Evolutionary conservation across 75 land plant genomes (phyloP).

Genomic region (Sequoia sempervirens): DNA sequence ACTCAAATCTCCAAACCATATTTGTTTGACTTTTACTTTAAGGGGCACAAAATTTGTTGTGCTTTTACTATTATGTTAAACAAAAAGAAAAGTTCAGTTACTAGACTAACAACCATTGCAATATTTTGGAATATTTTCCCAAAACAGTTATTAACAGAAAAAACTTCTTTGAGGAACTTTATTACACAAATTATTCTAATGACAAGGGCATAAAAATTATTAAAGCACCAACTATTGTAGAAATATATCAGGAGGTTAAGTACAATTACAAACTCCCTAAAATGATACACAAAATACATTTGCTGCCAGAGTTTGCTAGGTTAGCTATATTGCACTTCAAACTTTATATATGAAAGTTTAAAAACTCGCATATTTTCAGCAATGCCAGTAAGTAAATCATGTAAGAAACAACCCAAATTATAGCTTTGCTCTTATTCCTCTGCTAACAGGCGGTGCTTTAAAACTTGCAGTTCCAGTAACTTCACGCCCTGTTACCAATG

Average conservation of each 20-base stretch:
- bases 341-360: not conserved
- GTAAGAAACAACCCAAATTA: not conserved
- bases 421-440: not conserved
- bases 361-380: not conserved
- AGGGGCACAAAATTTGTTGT: not conserved
- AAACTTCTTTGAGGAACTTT: not conserved
- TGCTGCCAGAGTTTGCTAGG: not conserved
- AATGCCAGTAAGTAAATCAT: not conserved
- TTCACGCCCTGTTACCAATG: constrained; percentile 80
- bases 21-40: not conserved
- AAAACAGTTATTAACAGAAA: not conserved
- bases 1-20: not conserved
- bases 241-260: not conserved
- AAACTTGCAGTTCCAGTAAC: constrained; percentile 87
- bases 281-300: not conserved
- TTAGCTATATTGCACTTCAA: not conserved
- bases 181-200: not conserved
- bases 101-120: not conserved
- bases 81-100: not conserved
- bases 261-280: not conserved
- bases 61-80: not conserved
- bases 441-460: constrained; percentile 35
- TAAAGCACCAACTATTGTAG: not conserved
- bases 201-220: not conserved
- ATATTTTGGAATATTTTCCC: not conserved